These are phyloP conservation scores for Mycena capillaripes DNA, from an alignment of 768 basidiomycete genomes.

Conservation along the genomic window DNA sequence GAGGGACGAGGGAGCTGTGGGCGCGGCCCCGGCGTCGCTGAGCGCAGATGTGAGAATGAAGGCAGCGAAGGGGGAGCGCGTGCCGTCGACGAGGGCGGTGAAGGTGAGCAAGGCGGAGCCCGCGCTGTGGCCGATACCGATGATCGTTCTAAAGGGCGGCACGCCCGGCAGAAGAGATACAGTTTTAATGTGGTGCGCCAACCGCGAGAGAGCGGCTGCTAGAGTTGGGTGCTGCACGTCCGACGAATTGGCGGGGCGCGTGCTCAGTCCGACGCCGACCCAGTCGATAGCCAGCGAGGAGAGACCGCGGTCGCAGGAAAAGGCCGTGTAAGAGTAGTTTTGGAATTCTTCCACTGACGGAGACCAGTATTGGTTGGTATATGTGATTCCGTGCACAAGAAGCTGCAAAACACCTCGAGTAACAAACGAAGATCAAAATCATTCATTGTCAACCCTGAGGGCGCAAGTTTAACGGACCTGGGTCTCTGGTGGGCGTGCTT, in stretches of 20 bases:
- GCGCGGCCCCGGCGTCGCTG: neutral
- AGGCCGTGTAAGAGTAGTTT: slow-evolving; percentile 11
- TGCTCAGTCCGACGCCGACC: slow-evolving; percentile 1
- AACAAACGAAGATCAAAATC: neutral
- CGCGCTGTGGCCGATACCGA: slow-evolving; percentile 9
- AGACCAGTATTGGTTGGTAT: slow-evolving; percentile 15
- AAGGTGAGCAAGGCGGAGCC: neutral
- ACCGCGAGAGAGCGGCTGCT: neutral
- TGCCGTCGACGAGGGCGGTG: neutral
- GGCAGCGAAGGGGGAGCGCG: neutral
- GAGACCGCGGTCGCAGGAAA: neutral
- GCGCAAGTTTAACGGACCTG: too few species aligned
- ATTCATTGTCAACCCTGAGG: neutral
- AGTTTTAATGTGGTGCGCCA: slow-evolving; percentile 1
- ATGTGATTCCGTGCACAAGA: slow-evolving; percentile 5
- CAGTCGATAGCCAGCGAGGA: neutral
- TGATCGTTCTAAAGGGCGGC: slow-evolving; percentile 2
- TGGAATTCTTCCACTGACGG: slow-evolving; percentile 4
- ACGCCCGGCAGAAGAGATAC: neutral
- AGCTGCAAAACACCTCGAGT: neutral
- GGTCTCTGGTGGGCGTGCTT: too few species aligned
- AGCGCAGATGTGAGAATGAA: neutral
- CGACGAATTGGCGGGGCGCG: neutral
- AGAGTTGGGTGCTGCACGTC: neutral
- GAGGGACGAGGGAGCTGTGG: neutral